phyloP scores from a whole-genome alignment of 345 rosid genomes.

The Streptanthus diversifolius region DNA sequence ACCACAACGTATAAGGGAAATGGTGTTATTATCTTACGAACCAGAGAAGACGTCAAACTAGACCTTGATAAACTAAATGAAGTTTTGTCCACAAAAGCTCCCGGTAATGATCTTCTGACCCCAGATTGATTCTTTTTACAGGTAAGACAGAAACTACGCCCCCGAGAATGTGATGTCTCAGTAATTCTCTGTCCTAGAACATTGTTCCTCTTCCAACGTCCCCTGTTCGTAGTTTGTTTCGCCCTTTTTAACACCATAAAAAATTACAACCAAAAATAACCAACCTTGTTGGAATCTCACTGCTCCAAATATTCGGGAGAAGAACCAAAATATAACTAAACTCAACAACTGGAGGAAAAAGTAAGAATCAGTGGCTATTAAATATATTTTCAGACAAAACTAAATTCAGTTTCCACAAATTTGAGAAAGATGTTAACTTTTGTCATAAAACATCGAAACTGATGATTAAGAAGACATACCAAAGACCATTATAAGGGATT shows the following conservation, averaged over 20 bases:
- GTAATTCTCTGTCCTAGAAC: conserved; percentile 34
- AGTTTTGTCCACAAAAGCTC: conserved; percentile 62
- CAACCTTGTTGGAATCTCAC: neutral
- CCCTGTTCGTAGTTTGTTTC: conserved; percentile 23
- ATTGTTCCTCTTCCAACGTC: conserved; percentile 38
- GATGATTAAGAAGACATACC: conserved; percentile 19
- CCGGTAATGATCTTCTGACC: conserved; percentile 34
- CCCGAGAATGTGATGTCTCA: conserved; percentile 35
- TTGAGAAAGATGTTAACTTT: neutral
- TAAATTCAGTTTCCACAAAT: neutral
- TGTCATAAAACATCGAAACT: neutral
- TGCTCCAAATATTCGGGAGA: neutral
- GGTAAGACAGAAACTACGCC: conserved; percentile 41
- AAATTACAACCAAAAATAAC: conserved; percentile 2
- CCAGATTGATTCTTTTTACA: conserved; percentile 37
- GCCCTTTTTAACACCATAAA: conserved; percentile 36
- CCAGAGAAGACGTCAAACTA: conserved; percentile 36
- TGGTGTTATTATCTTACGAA: conserved; percentile 33
- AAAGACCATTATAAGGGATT: conserved; percentile 13
- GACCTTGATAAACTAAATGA: conserved; percentile 44
- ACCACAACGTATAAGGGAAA: neutral
- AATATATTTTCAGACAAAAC: neutral
- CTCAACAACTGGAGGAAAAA: neutral
- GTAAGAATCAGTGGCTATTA: neutral
- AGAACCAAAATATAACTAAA: neutral